These are phyloP conservation scores for Penicillium bovifimosum DNA, from an alignment of 495 filamentous ascomycete species.

Conservation along the genomic window DNA sequence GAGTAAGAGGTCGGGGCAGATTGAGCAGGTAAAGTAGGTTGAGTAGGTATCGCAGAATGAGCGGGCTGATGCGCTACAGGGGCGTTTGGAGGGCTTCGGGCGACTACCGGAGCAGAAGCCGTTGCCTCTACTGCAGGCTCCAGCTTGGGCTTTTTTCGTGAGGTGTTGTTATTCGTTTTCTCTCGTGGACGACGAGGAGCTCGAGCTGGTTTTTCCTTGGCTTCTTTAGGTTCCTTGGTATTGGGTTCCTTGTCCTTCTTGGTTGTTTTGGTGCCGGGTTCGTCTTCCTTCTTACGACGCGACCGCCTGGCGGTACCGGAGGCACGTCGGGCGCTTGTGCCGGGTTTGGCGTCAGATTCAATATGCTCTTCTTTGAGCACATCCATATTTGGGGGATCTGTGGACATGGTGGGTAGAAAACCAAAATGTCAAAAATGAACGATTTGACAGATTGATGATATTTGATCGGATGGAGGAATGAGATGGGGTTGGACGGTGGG, in stretches of 20 bases:
- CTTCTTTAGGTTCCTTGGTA: slow-evolving; percentile 28
- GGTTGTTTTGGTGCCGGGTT: slow-evolving; percentile 16
- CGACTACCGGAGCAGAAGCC: slow-evolving; percentile 4
- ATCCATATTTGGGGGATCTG: slow-evolving; percentile 11
- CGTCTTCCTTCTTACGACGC: slow-evolving; percentile 46
- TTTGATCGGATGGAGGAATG: neutral
- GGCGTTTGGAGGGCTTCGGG: slow-evolving; percentile 8
- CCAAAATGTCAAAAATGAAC: neutral
- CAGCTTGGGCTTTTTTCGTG: slow-evolving; percentile 46
- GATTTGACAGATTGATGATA: neutral
- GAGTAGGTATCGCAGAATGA: slow-evolving; percentile 2
- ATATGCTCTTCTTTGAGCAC: slow-evolving; percentile 13
- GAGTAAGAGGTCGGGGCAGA: slow-evolving; percentile 17
- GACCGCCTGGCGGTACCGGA: slow-evolving; percentile 34
- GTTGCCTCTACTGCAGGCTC: slow-evolving; percentile 26
- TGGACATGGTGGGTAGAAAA: slow-evolving; percentile 15
- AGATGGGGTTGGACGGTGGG: neutral
- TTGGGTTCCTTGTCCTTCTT: slow-evolving; percentile 24
- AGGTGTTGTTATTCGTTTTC: slow-evolving; percentile 31
- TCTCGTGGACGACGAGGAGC: slow-evolving; percentile 36
- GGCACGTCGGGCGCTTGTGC: slow-evolving; percentile 24
- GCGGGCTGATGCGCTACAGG: slow-evolving; percentile 13
- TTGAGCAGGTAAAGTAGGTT: slow-evolving; percentile 20
- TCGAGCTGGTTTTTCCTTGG: slow-evolving; percentile 34
- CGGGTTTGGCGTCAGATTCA: slow-evolving; percentile 12